Conservation (phyloP, 2,329 filamentous ascomycete genomes). For the Sporothrix pallida region DNA sequence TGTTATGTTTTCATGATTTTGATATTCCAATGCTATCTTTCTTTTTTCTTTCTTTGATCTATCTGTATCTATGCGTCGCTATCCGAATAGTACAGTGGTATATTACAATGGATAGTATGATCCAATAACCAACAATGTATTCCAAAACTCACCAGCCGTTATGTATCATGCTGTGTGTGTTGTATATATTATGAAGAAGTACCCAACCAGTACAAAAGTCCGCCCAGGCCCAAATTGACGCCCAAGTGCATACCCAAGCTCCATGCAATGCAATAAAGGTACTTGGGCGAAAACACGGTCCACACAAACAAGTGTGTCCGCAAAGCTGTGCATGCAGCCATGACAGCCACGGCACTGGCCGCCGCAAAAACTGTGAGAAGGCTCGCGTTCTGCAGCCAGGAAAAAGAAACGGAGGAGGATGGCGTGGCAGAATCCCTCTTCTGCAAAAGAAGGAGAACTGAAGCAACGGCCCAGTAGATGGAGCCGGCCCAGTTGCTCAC, state of each 20-base stretch:
- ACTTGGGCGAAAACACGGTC: slow-evolving; percentile 98
- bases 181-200: slow-evolving; percentile 15
- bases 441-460: slow-evolving; percentile 58
- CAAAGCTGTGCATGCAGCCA: slow-evolving; percentile 84
- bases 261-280: slow-evolving; percentile 91
- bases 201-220: slow-evolving; percentile 62
- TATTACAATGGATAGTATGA: not conserved
- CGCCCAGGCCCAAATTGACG: slow-evolving; percentile 69
- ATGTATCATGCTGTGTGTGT: too few relatives aligned
- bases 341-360: slow-evolving; percentile 71
- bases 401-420: not conserved
- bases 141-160: too few relatives aligned
- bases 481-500: slow-evolving; percentile 89
- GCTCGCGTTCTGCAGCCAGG: slow-evolving; percentile 57
- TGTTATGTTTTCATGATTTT: slow-evolving; percentile 26
- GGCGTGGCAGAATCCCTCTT: not conserved
- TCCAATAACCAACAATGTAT: not conserved
- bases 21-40: slow-evolving; percentile 23
- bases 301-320: slow-evolving; percentile 95
- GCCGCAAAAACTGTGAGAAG: slow-evolving; percentile 74
- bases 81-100: not conserved
- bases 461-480: slow-evolving; percentile 81
- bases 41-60: slow-evolving; percentile 7
- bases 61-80: not conserved
- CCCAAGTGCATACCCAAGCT: slow-evolving; percentile 77